These are phyloP conservation scores for Cryptosporidium sp. DNA, from an alignment of 169 alveolate genomes.

Conservation along the genomic window DNA sequence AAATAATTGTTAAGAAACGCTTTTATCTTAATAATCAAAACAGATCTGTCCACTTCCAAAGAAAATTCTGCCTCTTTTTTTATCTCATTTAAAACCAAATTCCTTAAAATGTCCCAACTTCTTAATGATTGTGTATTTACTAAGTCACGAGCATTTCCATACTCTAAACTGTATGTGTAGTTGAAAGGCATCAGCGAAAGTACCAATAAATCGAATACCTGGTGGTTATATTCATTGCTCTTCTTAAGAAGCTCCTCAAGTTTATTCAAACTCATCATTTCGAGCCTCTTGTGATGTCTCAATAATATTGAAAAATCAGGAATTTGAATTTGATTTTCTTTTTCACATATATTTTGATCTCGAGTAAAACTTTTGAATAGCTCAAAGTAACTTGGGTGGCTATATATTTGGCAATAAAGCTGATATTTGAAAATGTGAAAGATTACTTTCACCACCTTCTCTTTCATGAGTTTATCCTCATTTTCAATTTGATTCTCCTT, in stretches of 20 bases:
- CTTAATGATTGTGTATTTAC: neutral
- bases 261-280: neutral
- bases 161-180: slow-evolving; percentile 17
- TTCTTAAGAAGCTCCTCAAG: slow-evolving; percentile 9
- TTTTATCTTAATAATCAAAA: neutral
- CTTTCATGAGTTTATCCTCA: neutral
- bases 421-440: slow-evolving; percentile 7
- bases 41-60: neutral
- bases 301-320: slow-evolving; percentile 12
- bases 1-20: neutral
- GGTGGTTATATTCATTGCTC: neutral
- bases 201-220: neutral
- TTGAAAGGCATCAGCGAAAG: slow-evolving; percentile 7
- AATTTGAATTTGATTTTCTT: neutral
- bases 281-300: slow-evolving; percentile 10
- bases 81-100: neutral
- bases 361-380: neutral
- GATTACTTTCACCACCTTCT: neutral
- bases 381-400: slow-evolving; percentile 16
- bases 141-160: neutral
- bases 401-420: slow-evolving; percentile 7
- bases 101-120: slow-evolving; percentile 28
- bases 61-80: neutral
- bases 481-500: neutral
- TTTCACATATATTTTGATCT: neutral